phyloP scores from a whole-genome alignment of 2,329 filamentous ascomycete species.

The Trichoderma asperellum region DNA sequence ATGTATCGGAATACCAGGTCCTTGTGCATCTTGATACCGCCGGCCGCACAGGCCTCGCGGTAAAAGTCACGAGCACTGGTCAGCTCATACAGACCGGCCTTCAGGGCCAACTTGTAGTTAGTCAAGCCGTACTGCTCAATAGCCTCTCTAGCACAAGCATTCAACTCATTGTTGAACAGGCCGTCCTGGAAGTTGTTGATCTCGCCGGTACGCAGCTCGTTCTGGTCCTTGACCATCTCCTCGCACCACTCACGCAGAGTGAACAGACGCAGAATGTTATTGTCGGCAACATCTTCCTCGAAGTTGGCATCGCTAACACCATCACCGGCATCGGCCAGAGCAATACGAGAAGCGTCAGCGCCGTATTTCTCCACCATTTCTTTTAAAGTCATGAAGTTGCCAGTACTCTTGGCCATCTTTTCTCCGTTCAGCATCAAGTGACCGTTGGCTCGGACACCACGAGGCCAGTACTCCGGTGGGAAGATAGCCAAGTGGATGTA shows the following conservation, averaged over 20 bases:
- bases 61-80: slow-evolving; percentile 87
- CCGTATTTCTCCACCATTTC: slow-evolving; percentile 91
- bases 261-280: slow-evolving; percentile 83
- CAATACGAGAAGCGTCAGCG: slow-evolving; percentile 88
- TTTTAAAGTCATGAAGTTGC: slow-evolving; percentile 91
- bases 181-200: slow-evolving; percentile 81
- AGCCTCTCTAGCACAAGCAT: slow-evolving; percentile 77
- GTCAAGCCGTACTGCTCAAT: slow-evolving; percentile 77
- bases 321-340: slow-evolving; percentile 92
- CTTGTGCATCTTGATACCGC: slow-evolving; percentile 83
- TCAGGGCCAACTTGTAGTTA: slow-evolving; percentile 79
- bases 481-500: slow-evolving; percentile 94
- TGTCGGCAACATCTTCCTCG: slow-evolving; percentile 92
- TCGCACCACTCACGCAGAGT: slow-evolving; percentile 89
- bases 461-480: slow-evolving; percentile 85
- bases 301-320: slow-evolving; percentile 96
- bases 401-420: slow-evolving; percentile 98
- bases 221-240: slow-evolving; percentile 73
- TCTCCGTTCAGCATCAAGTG: slow-evolving; percentile 94
- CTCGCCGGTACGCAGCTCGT: slow-evolving; percentile 71
- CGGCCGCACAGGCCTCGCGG: slow-evolving; percentile 77
- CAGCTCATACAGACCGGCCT: slow-evolving; percentile 87
- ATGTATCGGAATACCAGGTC: slow-evolving; percentile 80
- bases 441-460: slow-evolving; percentile 83
- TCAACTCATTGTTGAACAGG: slow-evolving; percentile 93